These are phyloP conservation scores for Phytophthora citrophthora DNA, from an alignment of 352 stramenopile species.

Conservation along the genomic window DNA sequence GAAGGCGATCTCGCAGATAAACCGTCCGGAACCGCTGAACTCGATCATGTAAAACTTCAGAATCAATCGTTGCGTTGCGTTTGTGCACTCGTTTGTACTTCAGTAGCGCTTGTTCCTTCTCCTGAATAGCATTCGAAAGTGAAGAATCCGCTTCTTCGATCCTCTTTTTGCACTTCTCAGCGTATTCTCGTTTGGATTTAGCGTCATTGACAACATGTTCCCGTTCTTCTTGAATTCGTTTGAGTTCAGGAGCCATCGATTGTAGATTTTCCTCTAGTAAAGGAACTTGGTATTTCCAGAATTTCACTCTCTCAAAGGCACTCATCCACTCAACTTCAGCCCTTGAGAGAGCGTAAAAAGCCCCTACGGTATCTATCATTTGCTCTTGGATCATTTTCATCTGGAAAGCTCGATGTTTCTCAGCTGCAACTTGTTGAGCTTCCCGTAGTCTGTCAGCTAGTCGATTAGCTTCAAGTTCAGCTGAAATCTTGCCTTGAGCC, in stretches of 20 bases:
- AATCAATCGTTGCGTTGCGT: conserved; percentile 70
- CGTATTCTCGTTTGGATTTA: conserved; percentile 50
- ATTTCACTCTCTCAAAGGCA: conserved; percentile 44
- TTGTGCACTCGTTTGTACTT: conserved; percentile 57
- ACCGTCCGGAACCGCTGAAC: conserved; percentile 67
- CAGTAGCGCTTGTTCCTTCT: conserved; percentile 41
- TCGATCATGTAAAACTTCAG: conserved; percentile 65
- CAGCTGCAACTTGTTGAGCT: conserved; percentile 48
- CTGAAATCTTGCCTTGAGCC: conserved; percentile 50
- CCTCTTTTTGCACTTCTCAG: conserved; percentile 47
- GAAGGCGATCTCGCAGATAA: conserved; percentile 66
- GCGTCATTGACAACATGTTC: conserved; percentile 65
- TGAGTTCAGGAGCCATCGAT: conserved; percentile 48
- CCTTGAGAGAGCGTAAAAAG: conserved; percentile 41
- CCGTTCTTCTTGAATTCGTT: conserved; percentile 52
- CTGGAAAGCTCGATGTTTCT: conserved; percentile 53
- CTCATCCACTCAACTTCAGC: conserved; percentile 63
- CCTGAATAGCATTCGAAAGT: conserved; percentile 42
- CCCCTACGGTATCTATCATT: conserved; percentile 71
- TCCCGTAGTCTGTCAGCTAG: conserved; percentile 53
- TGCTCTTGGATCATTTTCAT: conserved; percentile 65
- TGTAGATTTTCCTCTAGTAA: conserved; percentile 40
- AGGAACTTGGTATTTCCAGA: conserved; percentile 35
- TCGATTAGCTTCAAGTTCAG: conserved; percentile 51
- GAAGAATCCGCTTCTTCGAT: conserved; percentile 39